Evolutionary conservation across 352 stramenopile genomes (phyloP).

Genomic region (Phytophthora lateralis): DNA sequence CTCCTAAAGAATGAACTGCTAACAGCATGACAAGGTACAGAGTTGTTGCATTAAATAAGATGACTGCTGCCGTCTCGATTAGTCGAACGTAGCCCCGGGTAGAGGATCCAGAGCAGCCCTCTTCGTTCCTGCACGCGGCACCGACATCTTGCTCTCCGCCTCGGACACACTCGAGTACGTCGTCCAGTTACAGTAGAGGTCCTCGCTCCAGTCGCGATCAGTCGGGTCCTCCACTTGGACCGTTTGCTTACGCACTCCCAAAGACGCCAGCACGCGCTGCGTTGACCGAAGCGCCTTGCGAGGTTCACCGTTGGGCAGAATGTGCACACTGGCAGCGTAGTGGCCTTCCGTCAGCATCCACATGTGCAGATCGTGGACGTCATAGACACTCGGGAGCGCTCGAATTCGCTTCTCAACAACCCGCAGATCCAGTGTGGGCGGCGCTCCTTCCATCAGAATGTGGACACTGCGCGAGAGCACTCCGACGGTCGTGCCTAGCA

Average conservation of each 20-base stretch:
- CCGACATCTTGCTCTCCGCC: slow-evolving; percentile 74
- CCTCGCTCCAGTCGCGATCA: slow-evolving; percentile 65
- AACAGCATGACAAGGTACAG: slow-evolving; percentile 24
- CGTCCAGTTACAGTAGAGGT: slow-evolving; percentile 62
- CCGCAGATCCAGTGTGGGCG: slow-evolving; percentile 58
- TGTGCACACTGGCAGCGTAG: slow-evolving; percentile 93
- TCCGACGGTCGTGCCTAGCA: slow-evolving; percentile 94
- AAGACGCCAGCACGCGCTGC: slow-evolving; percentile 53
- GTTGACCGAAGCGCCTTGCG: slow-evolving; percentile 55
- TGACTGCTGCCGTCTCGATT: slow-evolving; percentile 19
- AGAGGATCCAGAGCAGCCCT: slow-evolving; percentile 38
- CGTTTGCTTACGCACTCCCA: slow-evolving; percentile 66
- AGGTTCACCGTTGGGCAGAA: slow-evolving; percentile 65
- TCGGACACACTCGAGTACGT: slow-evolving; percentile 44
- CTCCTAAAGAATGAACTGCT: slow-evolving; percentile 4
- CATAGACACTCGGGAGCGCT: slow-evolving; percentile 79
- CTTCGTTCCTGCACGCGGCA: slow-evolving; percentile 61
- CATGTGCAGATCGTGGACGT: slow-evolving; percentile 98
- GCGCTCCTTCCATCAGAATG: slow-evolving; percentile 96
- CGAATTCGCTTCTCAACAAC: slow-evolving; percentile 67
- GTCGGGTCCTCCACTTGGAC: slow-evolving; percentile 71
- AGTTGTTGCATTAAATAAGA: slow-evolving; percentile 35
- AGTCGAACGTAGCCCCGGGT: slow-evolving; percentile 33
- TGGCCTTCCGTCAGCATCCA: slow-evolving; percentile 95
- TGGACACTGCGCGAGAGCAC: slow-evolving; percentile 91